phyloP scores from a whole-genome alignment of 2,329 filamentous ascomycete genomes.

The Epichloe uncinata region DNA sequence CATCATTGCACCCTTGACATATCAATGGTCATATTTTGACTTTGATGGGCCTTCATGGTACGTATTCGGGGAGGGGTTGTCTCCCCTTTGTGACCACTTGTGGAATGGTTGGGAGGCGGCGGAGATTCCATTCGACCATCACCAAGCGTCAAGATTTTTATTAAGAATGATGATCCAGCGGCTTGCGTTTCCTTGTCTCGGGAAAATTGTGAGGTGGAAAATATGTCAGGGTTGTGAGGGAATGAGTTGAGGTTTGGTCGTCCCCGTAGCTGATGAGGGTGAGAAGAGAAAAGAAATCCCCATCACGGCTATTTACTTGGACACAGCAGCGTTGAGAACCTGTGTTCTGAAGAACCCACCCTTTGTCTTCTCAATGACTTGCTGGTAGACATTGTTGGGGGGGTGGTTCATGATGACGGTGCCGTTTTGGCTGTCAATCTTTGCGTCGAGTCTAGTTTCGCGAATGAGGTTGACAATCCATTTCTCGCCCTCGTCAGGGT shows the following conservation, averaged over 20 bases:
- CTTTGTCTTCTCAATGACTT: conserved; percentile 98
- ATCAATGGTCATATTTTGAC: no score
- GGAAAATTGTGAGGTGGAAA: not conserved
- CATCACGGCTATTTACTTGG: conserved; percentile 26
- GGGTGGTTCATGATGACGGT: conserved; percentile 99
- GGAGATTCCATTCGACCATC: not conserved
- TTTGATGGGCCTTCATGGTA: no score
- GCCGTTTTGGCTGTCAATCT: conserved; percentile 98
- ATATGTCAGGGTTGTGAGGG: no score
- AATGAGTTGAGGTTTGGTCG: not conserved
- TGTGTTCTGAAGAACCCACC: conserved; percentile 97
- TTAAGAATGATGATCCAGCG: not conserved
- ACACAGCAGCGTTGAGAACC: conserved; percentile 62
- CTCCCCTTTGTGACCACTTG: no score
- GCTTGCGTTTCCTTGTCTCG: not conserved
- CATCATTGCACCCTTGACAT: not conserved
- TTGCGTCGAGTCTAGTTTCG: conserved; percentile 92
- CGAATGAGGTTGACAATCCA: conserved; percentile 99
- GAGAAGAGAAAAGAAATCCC: not conserved
- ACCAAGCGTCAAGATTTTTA: no score
- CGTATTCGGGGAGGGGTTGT: no score
- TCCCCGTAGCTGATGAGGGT: not conserved
- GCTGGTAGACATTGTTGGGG: conserved; percentile 95
- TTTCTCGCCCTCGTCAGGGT: conserved; percentile 94
- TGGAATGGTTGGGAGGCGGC: no score